Evolutionary conservation across 768 basidiomycete genomes (phyloP).

Genomic region (Leucosporidium yakuticum): DNA sequence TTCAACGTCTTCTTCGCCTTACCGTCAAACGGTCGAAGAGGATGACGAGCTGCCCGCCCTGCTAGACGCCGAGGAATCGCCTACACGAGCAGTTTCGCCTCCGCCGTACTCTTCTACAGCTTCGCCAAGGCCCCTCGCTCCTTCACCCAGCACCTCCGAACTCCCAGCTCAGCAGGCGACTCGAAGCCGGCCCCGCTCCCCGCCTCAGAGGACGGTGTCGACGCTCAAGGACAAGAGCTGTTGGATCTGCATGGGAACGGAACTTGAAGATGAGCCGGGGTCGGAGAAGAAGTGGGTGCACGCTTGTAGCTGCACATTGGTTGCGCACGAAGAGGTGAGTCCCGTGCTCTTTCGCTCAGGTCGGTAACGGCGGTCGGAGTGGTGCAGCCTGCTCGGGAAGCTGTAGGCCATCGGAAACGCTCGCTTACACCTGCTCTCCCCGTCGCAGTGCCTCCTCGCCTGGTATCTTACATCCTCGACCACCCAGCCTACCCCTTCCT

Average conservation of each 20-base stretch:
- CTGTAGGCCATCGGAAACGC: too few relatives aligned
- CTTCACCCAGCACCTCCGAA: not conserved
- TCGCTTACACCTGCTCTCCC: not conserved
- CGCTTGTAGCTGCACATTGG: conserved; percentile 33
- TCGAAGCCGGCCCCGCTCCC: not conserved
- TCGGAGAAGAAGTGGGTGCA: conserved; percentile 19
- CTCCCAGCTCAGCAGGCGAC: too few relatives aligned
- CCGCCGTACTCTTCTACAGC: not conserved
- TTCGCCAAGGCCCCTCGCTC: not conserved
- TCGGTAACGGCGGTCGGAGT: too few relatives aligned
- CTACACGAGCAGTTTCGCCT: not conserved
- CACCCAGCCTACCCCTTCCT: conserved; percentile 8
- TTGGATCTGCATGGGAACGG: conserved; percentile 38
- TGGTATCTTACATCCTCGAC: conserved; percentile 19
- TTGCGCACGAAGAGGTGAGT: conserved; percentile 27
- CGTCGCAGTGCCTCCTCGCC: conserved; percentile 25
- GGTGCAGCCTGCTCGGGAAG: too few relatives aligned
- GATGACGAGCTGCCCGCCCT: too few relatives aligned
- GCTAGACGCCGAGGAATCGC: not conserved
- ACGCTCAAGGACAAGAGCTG: conserved; percentile 27
- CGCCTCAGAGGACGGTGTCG: conserved; percentile 5
- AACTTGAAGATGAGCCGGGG: not conserved
- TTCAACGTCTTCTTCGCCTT: too few relatives aligned
- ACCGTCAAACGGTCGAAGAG: too few relatives aligned
- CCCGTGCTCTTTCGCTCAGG: not conserved